These are phyloP conservation scores for Mucor circinelloides DNA, from an alignment of 371 early-diverging fungal genomes.

Conservation along the genomic window DNA sequence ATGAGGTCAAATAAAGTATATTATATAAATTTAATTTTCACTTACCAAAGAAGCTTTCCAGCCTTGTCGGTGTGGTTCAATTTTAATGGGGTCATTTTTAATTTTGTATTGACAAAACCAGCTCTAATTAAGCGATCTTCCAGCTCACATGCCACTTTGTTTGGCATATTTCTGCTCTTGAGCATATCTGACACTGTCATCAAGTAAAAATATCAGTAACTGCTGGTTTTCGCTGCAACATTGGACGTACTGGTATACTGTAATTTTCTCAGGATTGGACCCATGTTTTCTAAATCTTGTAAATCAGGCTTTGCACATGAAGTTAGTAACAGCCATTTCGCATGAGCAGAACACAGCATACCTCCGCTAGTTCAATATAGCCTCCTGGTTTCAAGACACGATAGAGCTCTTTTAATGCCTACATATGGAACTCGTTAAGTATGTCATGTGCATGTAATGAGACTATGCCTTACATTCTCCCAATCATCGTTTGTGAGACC, in stretches of 20 bases:
- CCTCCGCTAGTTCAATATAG: conserved; percentile 41
- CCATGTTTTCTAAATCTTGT: background rate
- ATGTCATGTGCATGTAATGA: background rate
- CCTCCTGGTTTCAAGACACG: conserved; percentile 45
- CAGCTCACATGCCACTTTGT: conserved; percentile 11
- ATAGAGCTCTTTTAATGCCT: conserved; percentile 11
- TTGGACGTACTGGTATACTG: background rate
- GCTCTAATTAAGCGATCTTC: conserved; percentile 10
- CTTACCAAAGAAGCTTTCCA: conserved; percentile 22
- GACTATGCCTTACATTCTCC: conserved; percentile 20
- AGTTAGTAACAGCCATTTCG: background rate
- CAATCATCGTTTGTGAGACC: conserved; percentile 32
- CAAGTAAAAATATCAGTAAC: background rate
- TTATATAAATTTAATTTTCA: background rate
- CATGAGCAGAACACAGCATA: background rate
- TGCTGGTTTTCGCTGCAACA: background rate
- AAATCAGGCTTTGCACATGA: background rate
- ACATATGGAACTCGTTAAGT: background rate
- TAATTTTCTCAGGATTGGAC: background rate
- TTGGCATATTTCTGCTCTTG: conserved; percentile 5
- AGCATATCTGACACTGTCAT: conserved; percentile 7
- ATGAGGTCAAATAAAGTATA: background rate
- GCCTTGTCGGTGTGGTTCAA: conserved; percentile 24
- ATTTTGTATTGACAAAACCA: conserved; percentile 4
- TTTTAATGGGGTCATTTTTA: background rate